Conservation (phyloP, 805 yeast genomes). For the Wickerhamiella azyma region DNA sequence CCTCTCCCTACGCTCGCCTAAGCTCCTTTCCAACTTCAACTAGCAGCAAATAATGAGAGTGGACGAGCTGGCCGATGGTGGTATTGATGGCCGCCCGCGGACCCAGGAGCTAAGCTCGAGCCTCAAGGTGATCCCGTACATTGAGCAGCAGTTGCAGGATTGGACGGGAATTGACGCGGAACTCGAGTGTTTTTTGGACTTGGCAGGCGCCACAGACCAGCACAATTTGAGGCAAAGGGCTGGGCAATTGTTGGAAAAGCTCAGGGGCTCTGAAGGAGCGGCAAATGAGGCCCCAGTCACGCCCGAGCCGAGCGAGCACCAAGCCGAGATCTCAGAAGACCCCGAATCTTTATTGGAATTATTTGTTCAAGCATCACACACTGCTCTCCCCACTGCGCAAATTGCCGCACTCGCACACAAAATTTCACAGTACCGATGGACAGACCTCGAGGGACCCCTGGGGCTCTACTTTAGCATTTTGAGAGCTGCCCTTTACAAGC, state of each 20-base stretch:
- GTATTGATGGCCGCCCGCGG: constrained; percentile 14
- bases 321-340: background rate
- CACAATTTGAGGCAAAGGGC: background rate
- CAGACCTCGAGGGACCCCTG: constrained; percentile 1
- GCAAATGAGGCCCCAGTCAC: too few species aligned
- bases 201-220: background rate
- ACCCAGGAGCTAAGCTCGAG: constrained; percentile 18
- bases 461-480: constrained; percentile 1
- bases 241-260: background rate
- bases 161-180: constrained; percentile 14
- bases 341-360: background rate
- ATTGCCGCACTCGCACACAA: background rate
- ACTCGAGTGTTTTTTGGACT: constrained; percentile 10
- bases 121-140: constrained; percentile 15
- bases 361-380: background rate
- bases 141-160: constrained; percentile 12
- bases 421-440: constrained; percentile 5
- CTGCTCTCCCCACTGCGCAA: background rate
- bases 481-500: constrained; percentile 2
- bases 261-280: too few species aligned
- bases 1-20: too few species aligned
- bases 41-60: background rate
- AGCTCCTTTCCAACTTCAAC: too few species aligned
- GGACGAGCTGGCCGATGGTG: constrained; percentile 7
- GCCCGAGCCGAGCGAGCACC: too few species aligned